Percentiles rank a stretch among this genome's conserved stretches.
Conservation (phyloP, 306 rosid species). For the Ammopiptanthus mongolicus region DNA sequence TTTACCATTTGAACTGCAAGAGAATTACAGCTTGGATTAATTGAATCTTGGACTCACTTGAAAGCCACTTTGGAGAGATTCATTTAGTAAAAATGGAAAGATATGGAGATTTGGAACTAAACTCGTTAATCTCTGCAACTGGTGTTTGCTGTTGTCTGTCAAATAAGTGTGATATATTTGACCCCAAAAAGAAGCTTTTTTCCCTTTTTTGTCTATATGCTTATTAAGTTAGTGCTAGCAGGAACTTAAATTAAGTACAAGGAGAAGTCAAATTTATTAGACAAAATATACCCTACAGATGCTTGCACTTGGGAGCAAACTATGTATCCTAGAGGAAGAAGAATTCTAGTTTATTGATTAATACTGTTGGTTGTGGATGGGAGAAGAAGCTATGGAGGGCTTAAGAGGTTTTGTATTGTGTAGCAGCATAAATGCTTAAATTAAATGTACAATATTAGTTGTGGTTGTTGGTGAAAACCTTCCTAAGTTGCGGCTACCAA, state of each 20-base stretch:
- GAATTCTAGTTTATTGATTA: background rate
- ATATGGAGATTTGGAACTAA: background rate
- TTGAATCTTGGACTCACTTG: background rate
- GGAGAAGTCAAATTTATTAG: background rate
- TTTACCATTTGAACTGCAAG: background rate
- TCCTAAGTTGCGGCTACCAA: background rate
- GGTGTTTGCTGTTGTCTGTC: background rate
- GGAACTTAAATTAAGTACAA: background rate
- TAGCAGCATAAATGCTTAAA: background rate
- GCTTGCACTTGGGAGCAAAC: background rate
- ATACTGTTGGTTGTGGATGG: background rate
- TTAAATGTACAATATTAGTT: background rate
- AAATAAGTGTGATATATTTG: background rate
- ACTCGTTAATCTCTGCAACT: background rate
- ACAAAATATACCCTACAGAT: background rate
- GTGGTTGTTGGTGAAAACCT: background rate
- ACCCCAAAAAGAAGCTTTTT: background rate
- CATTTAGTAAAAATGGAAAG: background rate
- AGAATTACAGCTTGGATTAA: background rate
- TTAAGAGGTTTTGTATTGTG: background rate
- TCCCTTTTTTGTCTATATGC: background rate
- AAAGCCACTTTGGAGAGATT: background rate
- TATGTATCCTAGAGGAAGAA: background rate
- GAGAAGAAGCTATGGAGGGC: background rate
- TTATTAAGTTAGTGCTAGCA: background rate